These are phyloP conservation scores for Psidium friedrichsthalianum DNA, from an alignment of 345 rosid genomes.

Conservation along the genomic window DNA sequence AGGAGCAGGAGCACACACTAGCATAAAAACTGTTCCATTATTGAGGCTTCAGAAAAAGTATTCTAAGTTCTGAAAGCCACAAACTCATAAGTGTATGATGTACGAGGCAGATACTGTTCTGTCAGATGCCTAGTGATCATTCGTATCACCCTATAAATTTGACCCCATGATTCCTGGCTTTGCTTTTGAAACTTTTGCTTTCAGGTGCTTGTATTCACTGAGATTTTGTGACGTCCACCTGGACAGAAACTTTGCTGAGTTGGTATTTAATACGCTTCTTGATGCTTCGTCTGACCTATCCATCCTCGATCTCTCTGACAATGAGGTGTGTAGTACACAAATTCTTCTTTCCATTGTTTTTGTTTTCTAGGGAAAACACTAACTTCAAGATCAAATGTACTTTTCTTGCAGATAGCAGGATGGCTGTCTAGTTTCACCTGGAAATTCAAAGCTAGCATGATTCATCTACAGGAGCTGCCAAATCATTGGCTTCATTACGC, in stretches of 20 bases:
- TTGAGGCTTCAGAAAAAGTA: no score
- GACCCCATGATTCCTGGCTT: neutral
- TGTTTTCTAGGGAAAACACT: neutral
- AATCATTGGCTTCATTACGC: constrained; percentile 47
- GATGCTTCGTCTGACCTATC: constrained; percentile 44
- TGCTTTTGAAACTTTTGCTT: neutral
- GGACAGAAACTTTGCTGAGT: constrained; percentile 28
- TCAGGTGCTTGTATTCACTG: constrained; percentile 62
- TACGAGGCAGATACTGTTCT: neutral
- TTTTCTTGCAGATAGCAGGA: constrained; percentile 50
- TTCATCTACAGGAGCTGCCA: constrained; percentile 13
- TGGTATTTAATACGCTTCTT: constrained; percentile 44
- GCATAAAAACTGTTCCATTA: no score
- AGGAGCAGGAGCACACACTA: no score
- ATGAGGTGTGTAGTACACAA: constrained; percentile 34
- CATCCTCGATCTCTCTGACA: constrained; percentile 73
- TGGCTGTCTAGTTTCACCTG: constrained; percentile 58
- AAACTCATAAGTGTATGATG: no score
- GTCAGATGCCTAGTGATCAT: neutral
- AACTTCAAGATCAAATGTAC: neutral
- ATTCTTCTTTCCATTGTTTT: neutral
- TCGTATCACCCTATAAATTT: neutral
- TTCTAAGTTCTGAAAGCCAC: no score
- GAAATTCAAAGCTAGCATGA: constrained; percentile 20
- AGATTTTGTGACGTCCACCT: constrained; percentile 43